A percentile compares a stretch with the other conserved stretches of the same genome.
These are phyloP conservation scores for Diaporthe ilicicola DNA, from an alignment of 2,329 filamentous ascomycete genomes.

Conservation along the genomic window DNA sequence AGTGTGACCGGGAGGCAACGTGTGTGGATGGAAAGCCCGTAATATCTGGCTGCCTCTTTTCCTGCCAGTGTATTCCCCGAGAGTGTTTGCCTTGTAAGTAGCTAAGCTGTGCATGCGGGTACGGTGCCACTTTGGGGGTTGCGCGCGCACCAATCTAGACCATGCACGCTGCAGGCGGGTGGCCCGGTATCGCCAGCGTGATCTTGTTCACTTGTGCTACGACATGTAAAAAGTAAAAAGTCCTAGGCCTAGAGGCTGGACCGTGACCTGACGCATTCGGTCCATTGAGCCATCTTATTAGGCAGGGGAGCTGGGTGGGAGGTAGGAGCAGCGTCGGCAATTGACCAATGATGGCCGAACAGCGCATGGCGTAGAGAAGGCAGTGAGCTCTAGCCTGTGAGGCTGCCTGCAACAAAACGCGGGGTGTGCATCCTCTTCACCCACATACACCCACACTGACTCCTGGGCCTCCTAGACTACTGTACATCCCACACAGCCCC, in stretches of 20 bases:
- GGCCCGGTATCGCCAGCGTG: not conserved
- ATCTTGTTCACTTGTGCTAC: not conserved
- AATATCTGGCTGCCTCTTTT: not conserved
- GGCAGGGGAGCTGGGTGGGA: no score
- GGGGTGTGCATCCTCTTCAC: not conserved
- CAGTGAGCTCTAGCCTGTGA: not conserved
- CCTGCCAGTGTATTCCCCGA: slow-evolving; percentile 2
- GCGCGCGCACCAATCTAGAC: not conserved
- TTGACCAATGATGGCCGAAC: slow-evolving; percentile 3
- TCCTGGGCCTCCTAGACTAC: no score
- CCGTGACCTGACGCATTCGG: not conserved
- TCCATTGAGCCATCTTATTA: no score
- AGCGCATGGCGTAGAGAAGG: not conserved
- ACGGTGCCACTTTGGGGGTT: not conserved
- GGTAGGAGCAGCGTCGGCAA: not conserved
- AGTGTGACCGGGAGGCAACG: not conserved
- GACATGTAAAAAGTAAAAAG: slow-evolving; percentile 9
- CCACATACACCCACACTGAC: no score
- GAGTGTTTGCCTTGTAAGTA: not conserved
- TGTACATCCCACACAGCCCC: no score
- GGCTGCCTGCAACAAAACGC: not conserved
- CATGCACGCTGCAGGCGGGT: not conserved
- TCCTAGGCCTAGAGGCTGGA: not conserved
- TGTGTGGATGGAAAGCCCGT: not conserved
- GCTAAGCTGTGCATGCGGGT: not conserved